Evolutionary conservation across 129 eudicot species (phyloP).

Genomic region (Helianthus annuus): HanXRQr2.0-SUNRISE NC_035441.2:185338311-185338810

Average conservation of each 20-base stretch:
- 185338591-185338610: too few species aligned
- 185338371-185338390: constrained; percentile 83
- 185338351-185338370: constrained; percentile 93
- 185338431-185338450: constrained; percentile 85
- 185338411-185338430: constrained; percentile 93
- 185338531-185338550: background rate
- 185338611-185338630: too few species aligned
- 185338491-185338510: constrained; percentile 58
- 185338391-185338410: constrained; percentile 92
- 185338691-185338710: too few species aligned
- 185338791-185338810: too few species aligned
- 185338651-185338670: background rate
- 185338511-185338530: background rate
- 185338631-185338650: too few species aligned
- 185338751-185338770: too few species aligned
- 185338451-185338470: constrained; percentile 84
- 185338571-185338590: too few species aligned
- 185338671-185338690: background rate
- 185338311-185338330: constrained; percentile 11
- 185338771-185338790: too few species aligned
- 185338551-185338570: too few species aligned
- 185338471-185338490: constrained; percentile 91
- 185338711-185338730: too few species aligned
- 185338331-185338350: constrained; percentile 66
- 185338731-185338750: too few species aligned